Evolutionary conservation across 805 yeast species (phyloP).

Genomic region (Candida gorgasii): DNA sequence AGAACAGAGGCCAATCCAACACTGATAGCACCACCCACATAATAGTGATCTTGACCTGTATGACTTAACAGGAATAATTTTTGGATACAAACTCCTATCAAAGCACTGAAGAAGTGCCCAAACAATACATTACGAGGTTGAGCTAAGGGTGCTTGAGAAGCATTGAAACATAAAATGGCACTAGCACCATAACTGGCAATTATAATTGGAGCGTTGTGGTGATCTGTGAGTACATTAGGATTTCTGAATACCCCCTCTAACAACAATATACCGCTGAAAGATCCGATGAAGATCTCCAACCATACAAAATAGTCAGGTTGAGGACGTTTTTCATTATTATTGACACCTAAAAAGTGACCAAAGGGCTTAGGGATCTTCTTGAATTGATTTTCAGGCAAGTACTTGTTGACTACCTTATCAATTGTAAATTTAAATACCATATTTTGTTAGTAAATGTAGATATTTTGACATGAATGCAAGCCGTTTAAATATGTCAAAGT

Average conservation of each 20-base stretch:
- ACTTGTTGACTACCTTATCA: conserved; percentile 30
- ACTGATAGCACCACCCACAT: conserved; percentile 59
- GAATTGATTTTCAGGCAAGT: conserved; percentile 28
- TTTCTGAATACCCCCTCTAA: conserved; percentile 48
- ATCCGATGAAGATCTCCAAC: conserved; percentile 46
- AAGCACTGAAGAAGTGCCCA: conserved; percentile 55
- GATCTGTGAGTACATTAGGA: conserved; percentile 37
- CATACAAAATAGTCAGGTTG: conserved; percentile 43
- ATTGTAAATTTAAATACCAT: conserved; percentile 43
- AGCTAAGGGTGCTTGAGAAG: conserved; percentile 56
- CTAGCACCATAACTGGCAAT: conserved; percentile 63
- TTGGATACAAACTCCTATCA: conserved; percentile 54
- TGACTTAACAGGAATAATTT: conserved; percentile 52
- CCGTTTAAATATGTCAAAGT: background rate
- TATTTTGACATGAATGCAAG: background rate
- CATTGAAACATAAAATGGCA: conserved; percentile 59
- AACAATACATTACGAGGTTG: conserved; percentile 62
- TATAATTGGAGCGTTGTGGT: conserved; percentile 49
- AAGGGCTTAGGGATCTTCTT: conserved; percentile 33
- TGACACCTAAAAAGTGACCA: conserved; percentile 42
- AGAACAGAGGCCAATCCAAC: conserved; percentile 54
- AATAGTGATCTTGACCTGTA: conserved; percentile 47
- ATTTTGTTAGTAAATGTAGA: background rate
- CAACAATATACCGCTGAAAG: conserved; percentile 48
- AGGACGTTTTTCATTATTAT: conserved; percentile 17